phyloP scores from a whole-genome alignment of 1,284 basidiomycete genomes.

The Porogramme epimiltina region DNA sequence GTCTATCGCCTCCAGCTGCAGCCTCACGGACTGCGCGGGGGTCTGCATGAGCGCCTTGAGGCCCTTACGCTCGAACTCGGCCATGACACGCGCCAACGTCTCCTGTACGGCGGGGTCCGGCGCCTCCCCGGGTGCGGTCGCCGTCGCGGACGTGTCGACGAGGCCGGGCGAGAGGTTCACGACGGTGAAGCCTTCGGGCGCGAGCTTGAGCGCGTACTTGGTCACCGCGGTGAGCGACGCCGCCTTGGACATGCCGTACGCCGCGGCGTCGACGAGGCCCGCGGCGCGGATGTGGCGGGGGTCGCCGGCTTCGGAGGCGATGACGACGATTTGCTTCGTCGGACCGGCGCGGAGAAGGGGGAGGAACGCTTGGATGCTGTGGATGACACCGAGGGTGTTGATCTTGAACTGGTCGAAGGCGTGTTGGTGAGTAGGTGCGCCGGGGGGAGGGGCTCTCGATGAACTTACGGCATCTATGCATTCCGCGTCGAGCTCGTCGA shows the following conservation, averaged over 20 bases:
- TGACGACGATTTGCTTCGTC: conserved; percentile 42
- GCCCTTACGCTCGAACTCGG: no score
- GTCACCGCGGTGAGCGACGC: conserved; percentile 41
- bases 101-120: no score
- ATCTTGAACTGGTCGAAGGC: conserved; percentile 29
- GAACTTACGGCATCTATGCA: conserved; percentile 4
- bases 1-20: conserved; percentile 32
- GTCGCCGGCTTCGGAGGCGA: conserved; percentile 35
- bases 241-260: conserved; percentile 40
- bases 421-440: background rate
- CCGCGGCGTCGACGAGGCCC: conserved; percentile 12
- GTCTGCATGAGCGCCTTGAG: conserved; percentile 20
- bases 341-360: conserved; percentile 38
- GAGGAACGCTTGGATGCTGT: conserved; percentile 37
- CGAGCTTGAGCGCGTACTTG: conserved; percentile 39
- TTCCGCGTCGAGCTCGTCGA: background rate
- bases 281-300: conserved; percentile 25
- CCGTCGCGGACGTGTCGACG: conserved; percentile 36
- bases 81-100: no score
- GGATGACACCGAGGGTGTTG: conserved; percentile 41
- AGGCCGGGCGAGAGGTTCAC: conserved; percentile 38
- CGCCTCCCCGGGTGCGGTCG: conserved; percentile 21
- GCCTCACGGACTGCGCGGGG: conserved; percentile 32
- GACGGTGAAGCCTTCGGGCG: conserved; percentile 38
- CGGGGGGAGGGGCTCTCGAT: no score